Percentiles rank a stretch among this genome's conserved stretches.
Evolutionary conservation across 2,329 filamentous ascomycete genomes (phyloP).

Genomic region (Pyricularia sp.): DNA sequence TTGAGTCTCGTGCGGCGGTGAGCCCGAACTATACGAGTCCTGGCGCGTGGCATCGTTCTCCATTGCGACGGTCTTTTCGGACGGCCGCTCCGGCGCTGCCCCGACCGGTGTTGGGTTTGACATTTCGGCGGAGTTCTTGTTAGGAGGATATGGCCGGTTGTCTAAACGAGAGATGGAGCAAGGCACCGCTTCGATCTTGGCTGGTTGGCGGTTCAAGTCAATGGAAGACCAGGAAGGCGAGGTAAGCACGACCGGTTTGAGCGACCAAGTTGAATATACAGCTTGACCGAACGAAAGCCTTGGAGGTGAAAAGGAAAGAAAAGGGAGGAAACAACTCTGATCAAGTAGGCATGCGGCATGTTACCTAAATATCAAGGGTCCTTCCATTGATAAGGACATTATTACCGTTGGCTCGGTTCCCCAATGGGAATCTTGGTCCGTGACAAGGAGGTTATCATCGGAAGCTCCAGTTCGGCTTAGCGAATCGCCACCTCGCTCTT

Average conservation of each 20-base stretch:
- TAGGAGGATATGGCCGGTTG: background rate
- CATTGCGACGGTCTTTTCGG: constrained; percentile 1
- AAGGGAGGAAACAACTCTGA: background rate
- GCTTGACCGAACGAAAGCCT: background rate
- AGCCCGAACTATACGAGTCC: background rate
- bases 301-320: background rate
- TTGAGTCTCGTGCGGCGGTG: background rate
- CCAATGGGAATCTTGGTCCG: background rate
- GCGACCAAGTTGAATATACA: background rate
- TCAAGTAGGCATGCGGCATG: background rate
- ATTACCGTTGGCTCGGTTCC: background rate
- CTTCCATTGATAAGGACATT: background rate
- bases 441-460: background rate
- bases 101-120: background rate
- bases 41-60: background rate
- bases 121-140: background rate
- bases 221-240: background rate
- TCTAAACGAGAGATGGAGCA: background rate
- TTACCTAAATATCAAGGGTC: background rate
- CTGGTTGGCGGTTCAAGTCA: background rate
- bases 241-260: background rate
- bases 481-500: background rate
- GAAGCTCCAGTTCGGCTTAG: background rate
- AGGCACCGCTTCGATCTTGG: background rate
- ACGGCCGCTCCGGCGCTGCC: background rate